phyloP scores from a whole-genome alignment of 2,329 filamentous ascomycete species.

The Zasmidium cellare region DNA sequence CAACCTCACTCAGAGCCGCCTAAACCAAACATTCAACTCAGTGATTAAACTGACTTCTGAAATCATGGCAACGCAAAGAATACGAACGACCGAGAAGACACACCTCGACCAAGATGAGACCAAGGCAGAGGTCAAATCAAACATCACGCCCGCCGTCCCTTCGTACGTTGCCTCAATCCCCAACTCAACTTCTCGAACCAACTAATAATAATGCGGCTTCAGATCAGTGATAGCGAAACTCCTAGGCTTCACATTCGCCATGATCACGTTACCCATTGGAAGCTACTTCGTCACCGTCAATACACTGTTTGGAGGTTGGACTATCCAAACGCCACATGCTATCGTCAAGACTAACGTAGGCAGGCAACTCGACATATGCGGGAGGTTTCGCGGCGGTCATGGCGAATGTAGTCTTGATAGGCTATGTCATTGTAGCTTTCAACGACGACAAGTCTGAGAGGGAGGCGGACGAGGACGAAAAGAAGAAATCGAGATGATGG shows the following conservation, averaged over 20 bases:
- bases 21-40: too few relatives aligned
- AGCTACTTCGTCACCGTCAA: constrained; percentile 84
- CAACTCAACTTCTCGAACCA: constrained; percentile 1
- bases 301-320: constrained; percentile 73
- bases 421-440: constrained; percentile 91
- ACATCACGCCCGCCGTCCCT: constrained; percentile 80
- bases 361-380: constrained; percentile 86
- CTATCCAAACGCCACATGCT: not conserved
- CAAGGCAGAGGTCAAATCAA: constrained; percentile 53
- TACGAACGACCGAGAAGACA: constrained; percentile 65
- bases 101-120: constrained; percentile 50
- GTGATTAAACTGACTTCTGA: not conserved
- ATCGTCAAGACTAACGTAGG: not conserved
- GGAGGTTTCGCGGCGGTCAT: constrained; percentile 83
- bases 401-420: constrained; percentile 86
- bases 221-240: constrained; percentile 89
- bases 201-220: not conserved
- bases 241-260: constrained; percentile 84
- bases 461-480: constrained; percentile 48
- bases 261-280: constrained; percentile 83
- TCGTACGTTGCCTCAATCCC: constrained; percentile 55
- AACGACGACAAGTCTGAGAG: constrained; percentile 69
- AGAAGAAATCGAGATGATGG: constrained; percentile 27
- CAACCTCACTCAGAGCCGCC: not conserved
- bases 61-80: constrained; percentile 70